phyloP scores from a whole-genome alignment of 768 basidiomycete genomes.

The Kwoniella sp. region DNA sequence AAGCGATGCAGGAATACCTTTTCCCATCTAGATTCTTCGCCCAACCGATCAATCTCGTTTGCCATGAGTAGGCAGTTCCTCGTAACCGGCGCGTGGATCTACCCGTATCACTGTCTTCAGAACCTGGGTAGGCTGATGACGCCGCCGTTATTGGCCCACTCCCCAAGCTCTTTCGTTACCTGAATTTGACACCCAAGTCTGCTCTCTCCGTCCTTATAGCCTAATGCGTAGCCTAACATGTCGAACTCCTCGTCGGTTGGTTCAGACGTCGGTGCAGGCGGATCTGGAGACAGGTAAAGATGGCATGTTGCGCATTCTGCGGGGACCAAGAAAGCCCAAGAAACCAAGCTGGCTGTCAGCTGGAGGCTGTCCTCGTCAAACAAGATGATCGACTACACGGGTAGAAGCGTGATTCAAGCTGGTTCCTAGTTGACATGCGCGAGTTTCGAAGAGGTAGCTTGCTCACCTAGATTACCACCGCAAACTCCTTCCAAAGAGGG shows the following conservation, averaged over 20 bases:
- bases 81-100: too few species aligned
- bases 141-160: constrained; percentile 42
- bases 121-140: constrained; percentile 48
- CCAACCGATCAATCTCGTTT: neutral
- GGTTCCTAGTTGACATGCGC: too few species aligned
- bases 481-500: constrained; percentile 52
- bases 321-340: too few species aligned
- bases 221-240: constrained; percentile 53
- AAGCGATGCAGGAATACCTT: neutral
- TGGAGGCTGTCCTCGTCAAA: too few species aligned
- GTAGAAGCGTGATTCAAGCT: too few species aligned
- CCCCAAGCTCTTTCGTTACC: constrained; percentile 41
- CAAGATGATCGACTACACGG: too few species aligned
- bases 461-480: constrained; percentile 51
- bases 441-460: too few species aligned
- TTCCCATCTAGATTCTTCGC: too few species aligned
- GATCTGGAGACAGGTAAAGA: constrained; percentile 36
- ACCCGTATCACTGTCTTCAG: too few species aligned
- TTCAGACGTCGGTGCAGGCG: constrained; percentile 29
- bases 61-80: too few species aligned
- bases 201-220: constrained; percentile 41
- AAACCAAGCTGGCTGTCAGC: too few species aligned
- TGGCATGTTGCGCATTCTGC: constrained; percentile 55
- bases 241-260: constrained; percentile 49
- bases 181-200: constrained; percentile 52